Conservation (phyloP, 139 green algal species). For the Deuterostichococcus epilithicus region DNA sequence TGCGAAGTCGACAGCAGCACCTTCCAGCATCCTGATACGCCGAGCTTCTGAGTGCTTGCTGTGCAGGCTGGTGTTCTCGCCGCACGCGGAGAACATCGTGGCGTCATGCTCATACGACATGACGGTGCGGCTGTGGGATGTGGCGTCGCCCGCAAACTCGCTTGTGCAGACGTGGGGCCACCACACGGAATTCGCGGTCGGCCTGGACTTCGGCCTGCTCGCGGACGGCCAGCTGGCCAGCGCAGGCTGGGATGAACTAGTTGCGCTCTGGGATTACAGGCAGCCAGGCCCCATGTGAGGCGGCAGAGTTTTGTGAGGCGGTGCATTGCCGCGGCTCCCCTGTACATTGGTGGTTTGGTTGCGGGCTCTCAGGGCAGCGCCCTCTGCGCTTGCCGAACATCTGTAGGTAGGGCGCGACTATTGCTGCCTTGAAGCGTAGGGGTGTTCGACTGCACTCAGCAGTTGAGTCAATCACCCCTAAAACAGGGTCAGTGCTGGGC, state of each 20-base stretch:
- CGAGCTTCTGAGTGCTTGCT: background rate
- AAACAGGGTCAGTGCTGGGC: no score
- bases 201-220: conserved; percentile 83
- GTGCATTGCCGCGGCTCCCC: no score
- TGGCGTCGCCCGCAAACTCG: conserved; percentile 59
- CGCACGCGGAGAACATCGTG: conserved; percentile 75
- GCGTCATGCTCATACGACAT: conserved; percentile 93
- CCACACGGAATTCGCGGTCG: conserved; percentile 88
- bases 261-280: conserved; percentile 60
- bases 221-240: conserved; percentile 78
- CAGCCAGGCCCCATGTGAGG: background rate
- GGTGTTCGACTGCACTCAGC: no score
- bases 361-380: no score
- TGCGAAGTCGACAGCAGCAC: no score
- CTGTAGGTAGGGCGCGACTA: no score
- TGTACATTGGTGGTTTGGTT: no score
- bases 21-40: no score
- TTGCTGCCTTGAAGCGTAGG: no score
- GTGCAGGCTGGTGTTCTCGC: conserved; percentile 82
- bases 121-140: conserved; percentile 93
- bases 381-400: no score
- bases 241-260: conserved; percentile 81
- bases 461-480: no score
- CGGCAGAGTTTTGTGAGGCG: no score
- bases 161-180: conserved; percentile 74